Evolutionary conservation across 176 grass and related monocot species (phyloP).

Genomic region (Carex parvula): DNA sequence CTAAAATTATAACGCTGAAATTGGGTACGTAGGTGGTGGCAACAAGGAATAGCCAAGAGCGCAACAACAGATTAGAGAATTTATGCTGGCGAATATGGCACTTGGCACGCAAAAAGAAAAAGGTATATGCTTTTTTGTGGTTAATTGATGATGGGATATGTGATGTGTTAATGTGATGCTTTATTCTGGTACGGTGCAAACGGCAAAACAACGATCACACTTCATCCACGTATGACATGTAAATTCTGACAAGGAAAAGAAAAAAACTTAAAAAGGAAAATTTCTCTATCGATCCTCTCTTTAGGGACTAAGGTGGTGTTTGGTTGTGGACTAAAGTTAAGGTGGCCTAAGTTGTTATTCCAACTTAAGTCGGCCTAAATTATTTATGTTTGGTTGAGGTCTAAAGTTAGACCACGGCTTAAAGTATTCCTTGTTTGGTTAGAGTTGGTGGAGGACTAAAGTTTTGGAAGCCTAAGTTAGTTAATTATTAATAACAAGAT

Average conservation of each 20-base stretch:
- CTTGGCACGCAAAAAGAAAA: constrained; percentile 80
- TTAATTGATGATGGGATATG: not conserved
- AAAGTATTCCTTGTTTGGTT: no score
- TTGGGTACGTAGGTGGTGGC: constrained; percentile 71
- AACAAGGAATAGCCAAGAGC: constrained; percentile 84
- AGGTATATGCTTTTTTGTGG: constrained; percentile 33
- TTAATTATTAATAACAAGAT: no score
- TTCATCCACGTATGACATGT: constrained; percentile 10
- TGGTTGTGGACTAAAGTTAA: no score
- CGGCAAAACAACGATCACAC: not conserved
- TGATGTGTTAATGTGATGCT: not conserved
- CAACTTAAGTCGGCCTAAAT: no score
- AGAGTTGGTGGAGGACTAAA: no score
- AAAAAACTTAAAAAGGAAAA: not conserved
- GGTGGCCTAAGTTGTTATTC: no score
- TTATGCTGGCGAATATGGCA: constrained; percentile 98
- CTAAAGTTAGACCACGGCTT: no score
- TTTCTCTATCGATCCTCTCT: constrained; percentile 9
- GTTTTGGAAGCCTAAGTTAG: no score
- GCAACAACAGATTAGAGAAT: constrained; percentile 72
- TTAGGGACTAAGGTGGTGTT: constrained; percentile 7
- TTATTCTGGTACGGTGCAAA: constrained; percentile 16
- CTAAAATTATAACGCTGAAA: not conserved
- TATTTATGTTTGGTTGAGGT: no score
- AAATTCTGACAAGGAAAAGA: not conserved